Evolutionary conservation across 306 rosid genomes (phyloP).

Genomic region (Macrotyloma uniflorum): DNA sequence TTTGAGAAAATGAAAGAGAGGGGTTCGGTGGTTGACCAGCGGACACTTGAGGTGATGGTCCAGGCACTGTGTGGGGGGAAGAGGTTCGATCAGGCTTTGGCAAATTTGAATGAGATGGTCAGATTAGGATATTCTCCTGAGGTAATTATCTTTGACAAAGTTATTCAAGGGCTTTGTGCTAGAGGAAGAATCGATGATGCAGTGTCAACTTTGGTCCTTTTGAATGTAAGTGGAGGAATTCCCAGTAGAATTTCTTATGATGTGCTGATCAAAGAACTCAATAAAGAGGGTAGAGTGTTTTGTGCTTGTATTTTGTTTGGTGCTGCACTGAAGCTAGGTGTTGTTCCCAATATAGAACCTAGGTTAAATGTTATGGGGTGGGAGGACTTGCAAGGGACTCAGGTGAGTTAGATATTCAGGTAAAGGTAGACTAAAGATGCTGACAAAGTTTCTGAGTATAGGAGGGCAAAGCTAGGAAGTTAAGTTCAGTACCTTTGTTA

Average conservation of each 20-base stretch:
- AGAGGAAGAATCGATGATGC: constrained; percentile 56
- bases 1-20: constrained; percentile 63
- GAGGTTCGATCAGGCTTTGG: constrained; percentile 51
- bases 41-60: constrained; percentile 56
- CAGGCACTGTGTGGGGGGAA: constrained; percentile 48
- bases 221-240: constrained; percentile 46
- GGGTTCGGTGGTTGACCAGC: constrained; percentile 40
- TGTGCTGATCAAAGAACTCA: constrained; percentile 54
- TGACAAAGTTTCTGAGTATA: background rate
- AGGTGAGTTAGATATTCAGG: background rate
- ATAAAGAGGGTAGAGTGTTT: constrained; percentile 41
- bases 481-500: background rate
- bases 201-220: constrained; percentile 44
- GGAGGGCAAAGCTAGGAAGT: background rate
- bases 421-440: background rate
- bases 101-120: constrained; percentile 53
- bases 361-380: background rate
- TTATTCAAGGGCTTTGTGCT: constrained; percentile 60
- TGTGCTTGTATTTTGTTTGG: constrained; percentile 54
- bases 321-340: constrained; percentile 67
- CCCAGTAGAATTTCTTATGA: constrained; percentile 43
- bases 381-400: background rate
- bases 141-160: constrained; percentile 36
- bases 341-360: constrained; percentile 43
- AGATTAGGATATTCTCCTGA: constrained; percentile 48